Evolutionary conservation across 331 rosid species (phyloP), one percentile per base, ranked within the genome.

Genomic region (Stylosanthes scabra): DNA sequence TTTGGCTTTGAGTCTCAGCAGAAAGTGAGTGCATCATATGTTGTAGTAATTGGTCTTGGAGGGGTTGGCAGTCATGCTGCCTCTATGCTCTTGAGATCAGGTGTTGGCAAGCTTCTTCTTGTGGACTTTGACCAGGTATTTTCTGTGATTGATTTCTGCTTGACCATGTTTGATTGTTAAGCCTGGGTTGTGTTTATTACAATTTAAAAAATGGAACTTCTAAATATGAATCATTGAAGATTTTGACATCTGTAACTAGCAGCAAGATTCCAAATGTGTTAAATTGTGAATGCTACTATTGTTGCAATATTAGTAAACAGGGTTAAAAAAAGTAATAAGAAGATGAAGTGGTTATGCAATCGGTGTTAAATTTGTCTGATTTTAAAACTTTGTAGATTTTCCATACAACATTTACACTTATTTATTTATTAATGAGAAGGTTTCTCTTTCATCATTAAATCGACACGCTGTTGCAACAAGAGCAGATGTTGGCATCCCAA

Each of bases 51-150:
- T 85, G 98, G 98, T 77, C 97, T 94, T 80, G 98, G 98, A 80
- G 96, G 98, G 76, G 96, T 94, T 16, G 97, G 97, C 75, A 94
- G 97, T 82, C 96, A 94, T 79, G 98, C 98, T 62, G 97, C 98
- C 45, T 64, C 88, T 69, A 88, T 94, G 98, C 97, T 94, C 73
- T 81, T 94, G 78, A 87, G 98, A 75, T 86, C 98, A 34, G 97
- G 98, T 66, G 78, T 91, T 79, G 97, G 98, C 71, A 88, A 86
- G 86, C 98, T 93, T 71, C 97, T 93, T 71, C 96, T 93, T 66
- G 96, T 93, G 74, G 98, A 93, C 82, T 91, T 93, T 83, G 97
- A 93, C 72, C 98, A 93, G 98, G 96, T 93, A 68, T 83, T 51
- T 75, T 74, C 76, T 59, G 20, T 41, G 10, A 67, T 12, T 52